Evolutionary conservation across 352 stramenopile genomes (phyloP), one percentile per base, ranked within the genome.

Genomic region (Phytopythium sindhum): DNA sequence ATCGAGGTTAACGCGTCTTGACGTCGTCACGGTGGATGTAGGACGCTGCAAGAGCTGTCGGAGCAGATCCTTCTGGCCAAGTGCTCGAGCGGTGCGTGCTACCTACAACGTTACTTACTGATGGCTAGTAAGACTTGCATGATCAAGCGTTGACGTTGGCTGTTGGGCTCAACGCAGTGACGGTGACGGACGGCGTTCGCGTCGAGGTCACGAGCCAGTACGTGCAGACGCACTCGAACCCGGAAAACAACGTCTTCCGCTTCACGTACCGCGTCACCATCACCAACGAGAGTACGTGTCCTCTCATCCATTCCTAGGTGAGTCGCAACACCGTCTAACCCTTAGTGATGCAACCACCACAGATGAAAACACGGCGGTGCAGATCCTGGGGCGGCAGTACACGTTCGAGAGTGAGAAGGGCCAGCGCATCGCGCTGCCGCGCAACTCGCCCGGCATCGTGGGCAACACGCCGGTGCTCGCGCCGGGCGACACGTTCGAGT

Each of bases 201-300:
- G 78, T 93, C 33, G 84, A 93, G 60, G 84, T 80, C 19, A 90
- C 84, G 53, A 89, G 81, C 58, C 80, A 90, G 63, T 89, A 88
- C 63, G 68, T 93, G 55, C 57, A 76, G 57, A 76, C 52, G 19
- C 71, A 84, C 57, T 91, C 80, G 50, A 76, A 80, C 41, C 78
- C 80, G 8, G 63, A 70, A 51, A 61, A 77, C 21, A 72, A 79
- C 42, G 73, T 73, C 39, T 93, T 81, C 70, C 80, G 83, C 57
- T 93, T 89, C 66, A 90, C 81, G 56, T 93, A 93, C 54, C 81
- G 85, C 51, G 63, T 93, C 29, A 88, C 78, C 50, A 90, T 93
- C 64, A 89, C 79, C 23, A 92, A 93, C 67, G 67, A 87, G 63
- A 88, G 85, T 91, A n/a, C 24, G 17, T 33, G 4, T 7, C 35